These are phyloP conservation scores for Triticum dicoccoides DNA, from an alignment of 176 grass and related monocot genomes.

Conservation along the genomic window DNA sequence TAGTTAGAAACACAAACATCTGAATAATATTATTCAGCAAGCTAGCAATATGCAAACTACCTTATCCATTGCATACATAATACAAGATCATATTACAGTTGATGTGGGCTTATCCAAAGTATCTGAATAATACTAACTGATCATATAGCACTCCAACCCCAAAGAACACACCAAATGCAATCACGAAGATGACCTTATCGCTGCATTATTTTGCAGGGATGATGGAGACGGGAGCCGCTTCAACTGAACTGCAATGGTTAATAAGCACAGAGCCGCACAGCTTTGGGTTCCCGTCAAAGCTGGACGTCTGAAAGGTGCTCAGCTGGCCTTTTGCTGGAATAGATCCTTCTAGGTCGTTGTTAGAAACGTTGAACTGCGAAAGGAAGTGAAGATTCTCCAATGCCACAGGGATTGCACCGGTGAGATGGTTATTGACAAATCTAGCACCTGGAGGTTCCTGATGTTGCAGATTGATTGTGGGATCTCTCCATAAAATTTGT, in stretches of 20 bases:
- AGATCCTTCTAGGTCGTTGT: conserved; percentile 25
- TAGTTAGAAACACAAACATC: background rate
- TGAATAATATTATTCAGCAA: background rate
- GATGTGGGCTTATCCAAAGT: background rate
- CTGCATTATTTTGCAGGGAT: background rate
- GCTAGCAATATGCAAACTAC: background rate
- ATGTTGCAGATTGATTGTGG: conserved; percentile 5
- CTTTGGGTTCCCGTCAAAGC: conserved; percentile 24
- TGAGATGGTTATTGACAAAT: conserved; percentile 24
- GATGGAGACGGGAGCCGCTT: background rate
- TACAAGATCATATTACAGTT: background rate
- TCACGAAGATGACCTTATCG: background rate
- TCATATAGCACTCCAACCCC: background rate
- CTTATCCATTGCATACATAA: too few species aligned
- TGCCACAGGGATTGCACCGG: background rate
- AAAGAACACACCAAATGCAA: background rate
- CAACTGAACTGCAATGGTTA: background rate
- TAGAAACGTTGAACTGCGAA: background rate
- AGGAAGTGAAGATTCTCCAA: conserved; percentile 17
- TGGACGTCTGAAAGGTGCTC: background rate
- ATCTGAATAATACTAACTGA: background rate
- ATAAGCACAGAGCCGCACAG: background rate
- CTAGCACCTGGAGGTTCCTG: conserved; percentile 1
- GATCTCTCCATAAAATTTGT: conserved; percentile 19
- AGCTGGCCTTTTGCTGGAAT: conserved; percentile 17